Evolutionary conservation across 495 filamentous ascomycete genomes (phyloP), one percentile per base, ranked within the genome.

Genomic region (Lepraria neglecta): DNA sequence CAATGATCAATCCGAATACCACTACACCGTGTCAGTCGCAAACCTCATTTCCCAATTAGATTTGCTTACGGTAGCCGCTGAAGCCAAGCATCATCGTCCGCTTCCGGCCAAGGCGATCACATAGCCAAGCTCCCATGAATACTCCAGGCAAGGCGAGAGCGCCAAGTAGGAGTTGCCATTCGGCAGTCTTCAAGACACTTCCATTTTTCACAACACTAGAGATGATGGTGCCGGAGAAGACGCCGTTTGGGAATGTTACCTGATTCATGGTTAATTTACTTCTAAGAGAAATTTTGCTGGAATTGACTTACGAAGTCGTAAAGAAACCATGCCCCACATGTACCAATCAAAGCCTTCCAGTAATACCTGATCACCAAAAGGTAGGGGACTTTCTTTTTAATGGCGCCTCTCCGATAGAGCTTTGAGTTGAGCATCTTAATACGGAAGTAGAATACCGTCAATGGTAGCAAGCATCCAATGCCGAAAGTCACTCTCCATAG

Each of bases 51-150:
- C 5, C 27, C 28, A 17, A 0, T 17, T 24, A 6, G 21, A 31
- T 11, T 1, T 3, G 19, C 60, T 3, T 50, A 62, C 60, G 66
- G 27, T 80, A 80, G n/a, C 77, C 76, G 28, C 67, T 72, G 62
- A 80, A 82, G 2, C 78, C 80, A 11, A 82, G 64, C 75, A 81
- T 81, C 77, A 80, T 80, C n/a, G 75, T 75, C 4, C 73, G 70
- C 56, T 79, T 79, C 0, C 80, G 73, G 5, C 79, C 80, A 19
- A 81, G 62, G 3, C 64, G 60, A 50, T 81, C 73, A 57, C 76
- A 79, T 1, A 82, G 73, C 19, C 66, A 64, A 0, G 78, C 79
- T 10, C 79, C 79, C 59, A 82, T 64, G 61, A 82, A 73, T 17
- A 80, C 77, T 10, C 79, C 79, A 0, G 79, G 79, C 0, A 82